Evolutionary conservation across 2,329 filamentous ascomycete species (phyloP).

Genomic region (Claviceps sp.): DNA sequence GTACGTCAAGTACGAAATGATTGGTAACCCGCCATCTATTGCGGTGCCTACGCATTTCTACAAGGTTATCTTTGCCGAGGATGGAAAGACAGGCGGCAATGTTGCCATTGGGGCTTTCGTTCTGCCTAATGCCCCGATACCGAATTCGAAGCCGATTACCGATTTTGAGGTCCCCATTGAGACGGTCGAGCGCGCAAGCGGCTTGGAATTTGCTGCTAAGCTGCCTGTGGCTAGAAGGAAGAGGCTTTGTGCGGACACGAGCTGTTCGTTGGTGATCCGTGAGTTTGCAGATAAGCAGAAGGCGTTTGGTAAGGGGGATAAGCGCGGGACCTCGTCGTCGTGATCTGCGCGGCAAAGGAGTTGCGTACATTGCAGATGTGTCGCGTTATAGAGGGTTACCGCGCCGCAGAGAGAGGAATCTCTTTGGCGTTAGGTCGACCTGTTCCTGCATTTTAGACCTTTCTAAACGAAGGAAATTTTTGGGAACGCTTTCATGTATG

Average conservation of each 20-base stretch:
- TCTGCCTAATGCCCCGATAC: constrained; percentile 78
- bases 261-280: constrained; percentile 68
- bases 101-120: constrained; percentile 92
- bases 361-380: neutral
- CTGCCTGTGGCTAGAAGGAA: constrained; percentile 61
- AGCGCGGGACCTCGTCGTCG: constrained; percentile 10
- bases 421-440: too few species aligned
- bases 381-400: too few species aligned
- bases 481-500: too few species aligned
- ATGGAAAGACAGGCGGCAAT: constrained; percentile 53
- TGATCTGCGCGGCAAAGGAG: too few species aligned
- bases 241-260: constrained; percentile 74
- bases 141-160: constrained; percentile 71
- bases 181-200: constrained; percentile 80
- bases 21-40: constrained; percentile 83
- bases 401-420: too few species aligned
- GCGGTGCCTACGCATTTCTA: constrained; percentile 98
- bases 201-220: constrained; percentile 78
- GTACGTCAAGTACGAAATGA: constrained; percentile 91
- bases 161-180: constrained; percentile 95
- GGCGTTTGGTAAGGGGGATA: constrained; percentile 33
- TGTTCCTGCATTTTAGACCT: too few species aligned
- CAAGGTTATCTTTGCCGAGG: constrained; percentile 96
- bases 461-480: too few species aligned
- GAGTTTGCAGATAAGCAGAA: constrained; percentile 58